phyloP scores from a whole-genome alignment of 495 filamentous ascomycete genomes.

The Sphaerosporella brunnea region DNA sequence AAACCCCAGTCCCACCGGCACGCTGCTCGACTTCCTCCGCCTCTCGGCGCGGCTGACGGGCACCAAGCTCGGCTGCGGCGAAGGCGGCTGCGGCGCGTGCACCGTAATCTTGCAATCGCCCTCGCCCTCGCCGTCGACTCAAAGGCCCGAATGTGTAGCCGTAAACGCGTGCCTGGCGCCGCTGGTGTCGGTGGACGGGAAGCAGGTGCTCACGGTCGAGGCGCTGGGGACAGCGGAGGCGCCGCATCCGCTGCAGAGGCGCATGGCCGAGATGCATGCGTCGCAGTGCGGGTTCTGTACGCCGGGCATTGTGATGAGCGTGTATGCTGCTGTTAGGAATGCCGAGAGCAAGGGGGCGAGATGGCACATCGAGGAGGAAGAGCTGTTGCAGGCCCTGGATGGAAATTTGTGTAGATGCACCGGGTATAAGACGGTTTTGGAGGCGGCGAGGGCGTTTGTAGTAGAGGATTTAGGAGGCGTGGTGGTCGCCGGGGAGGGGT shows the following conservation, averaged over 20 bases:
- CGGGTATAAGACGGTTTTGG: constrained; percentile 30
- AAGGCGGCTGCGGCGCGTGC: constrained; percentile 31
- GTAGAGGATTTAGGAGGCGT: constrained; percentile 30
- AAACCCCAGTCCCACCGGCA: constrained; percentile 53
- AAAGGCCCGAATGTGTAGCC: background rate
- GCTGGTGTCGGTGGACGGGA: constrained; percentile 23
- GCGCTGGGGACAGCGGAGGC: constrained; percentile 27
- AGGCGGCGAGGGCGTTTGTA: constrained; percentile 36
- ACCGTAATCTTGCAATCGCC: constrained; percentile 30
- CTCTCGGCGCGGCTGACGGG: constrained; percentile 33
- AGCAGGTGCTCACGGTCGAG: constrained; percentile 31
- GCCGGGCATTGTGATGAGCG: constrained; percentile 30
- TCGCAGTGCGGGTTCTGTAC: constrained; percentile 32
- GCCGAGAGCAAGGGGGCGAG: background rate
- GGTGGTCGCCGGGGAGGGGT: constrained; percentile 14
- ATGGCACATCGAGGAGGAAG: constrained; percentile 19
- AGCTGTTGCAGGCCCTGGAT: constrained; percentile 29
- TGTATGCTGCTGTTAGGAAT: constrained; percentile 30
- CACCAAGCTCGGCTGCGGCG: constrained; percentile 42
- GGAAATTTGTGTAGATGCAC: constrained; percentile 31
- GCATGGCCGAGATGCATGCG: constrained; percentile 30
- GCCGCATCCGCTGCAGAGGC: constrained; percentile 30
- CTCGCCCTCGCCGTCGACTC: background rate
- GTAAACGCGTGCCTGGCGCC: background rate
- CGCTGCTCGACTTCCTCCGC: constrained; percentile 34